Percentiles rank a stretch among this genome's conserved stretches.
Conservation (phyloP, 495 filamentous ascomycete genomes). For the Neurospora cerealis region DNA sequence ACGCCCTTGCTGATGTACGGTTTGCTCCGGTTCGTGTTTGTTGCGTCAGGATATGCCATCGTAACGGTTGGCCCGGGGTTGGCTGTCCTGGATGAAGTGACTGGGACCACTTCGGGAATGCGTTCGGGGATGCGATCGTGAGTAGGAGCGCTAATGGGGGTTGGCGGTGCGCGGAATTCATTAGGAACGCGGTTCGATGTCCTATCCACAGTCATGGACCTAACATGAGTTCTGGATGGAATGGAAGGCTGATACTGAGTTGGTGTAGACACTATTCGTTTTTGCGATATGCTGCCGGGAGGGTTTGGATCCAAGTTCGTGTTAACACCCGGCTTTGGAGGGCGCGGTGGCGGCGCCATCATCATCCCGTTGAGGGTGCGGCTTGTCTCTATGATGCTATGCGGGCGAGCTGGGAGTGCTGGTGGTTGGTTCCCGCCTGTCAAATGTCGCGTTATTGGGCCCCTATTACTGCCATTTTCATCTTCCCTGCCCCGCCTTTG, state of each 20-base stretch:
- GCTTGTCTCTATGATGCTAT: constrained; percentile 22
- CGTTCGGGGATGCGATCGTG: constrained; percentile 22
- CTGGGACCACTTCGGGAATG: background rate
- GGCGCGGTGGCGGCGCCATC: constrained; percentile 36
- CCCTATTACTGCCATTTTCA: constrained; percentile 22
- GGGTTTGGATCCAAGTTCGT: constrained; percentile 23
- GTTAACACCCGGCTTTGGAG: constrained; percentile 30
- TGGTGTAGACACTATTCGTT: constrained; percentile 41
- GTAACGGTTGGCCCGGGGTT: constrained; percentile 8
- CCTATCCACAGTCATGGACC: constrained; percentile 41
- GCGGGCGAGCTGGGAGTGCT: constrained; percentile 48
- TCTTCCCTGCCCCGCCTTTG: constrained; percentile 30
- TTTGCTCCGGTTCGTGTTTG: constrained; percentile 72
- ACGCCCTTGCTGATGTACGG: constrained; percentile 61
- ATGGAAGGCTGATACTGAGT: constrained; percentile 32
- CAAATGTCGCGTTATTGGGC: constrained; percentile 19
- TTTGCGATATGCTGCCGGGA: constrained; percentile 25
- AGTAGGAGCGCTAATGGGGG: constrained; percentile 11
- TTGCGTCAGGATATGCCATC: constrained; percentile 67
- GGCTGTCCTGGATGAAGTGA: constrained; percentile 10
- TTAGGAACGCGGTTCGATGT: constrained; percentile 23
- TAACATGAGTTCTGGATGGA: constrained; percentile 31
- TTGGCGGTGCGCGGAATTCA: constrained; percentile 24
- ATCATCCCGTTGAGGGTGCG: constrained; percentile 12
- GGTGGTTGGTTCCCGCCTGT: constrained; percentile 43